phyloP scores from a whole-genome alignment of 352 stramenopile genomes.

The Lagenidium sp. region DNA sequence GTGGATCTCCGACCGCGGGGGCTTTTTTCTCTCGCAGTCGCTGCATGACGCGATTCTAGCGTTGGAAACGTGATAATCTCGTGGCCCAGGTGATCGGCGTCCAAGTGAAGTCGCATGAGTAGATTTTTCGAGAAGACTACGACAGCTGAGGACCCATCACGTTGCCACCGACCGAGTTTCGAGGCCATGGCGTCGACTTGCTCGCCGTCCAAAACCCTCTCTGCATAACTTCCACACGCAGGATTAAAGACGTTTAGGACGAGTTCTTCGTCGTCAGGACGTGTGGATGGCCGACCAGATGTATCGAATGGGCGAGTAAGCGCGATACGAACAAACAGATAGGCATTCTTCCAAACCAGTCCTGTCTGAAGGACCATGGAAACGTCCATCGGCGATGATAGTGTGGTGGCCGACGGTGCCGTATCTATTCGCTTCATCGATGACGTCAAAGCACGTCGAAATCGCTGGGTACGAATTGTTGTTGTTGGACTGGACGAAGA shows the following conservation, averaged over 20 bases:
- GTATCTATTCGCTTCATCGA: too few relatives aligned
- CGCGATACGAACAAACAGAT: constrained; percentile 30
- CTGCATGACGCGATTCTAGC: constrained; percentile 15
- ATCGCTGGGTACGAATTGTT: too few relatives aligned
- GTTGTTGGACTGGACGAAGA: too few relatives aligned
- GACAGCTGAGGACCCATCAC: constrained; percentile 1
- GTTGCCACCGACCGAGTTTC: constrained; percentile 7
- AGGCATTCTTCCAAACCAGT: constrained; percentile 41
- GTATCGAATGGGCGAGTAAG: constrained; percentile 14
- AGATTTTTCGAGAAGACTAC: constrained; percentile 27
- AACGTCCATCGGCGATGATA: too few relatives aligned
- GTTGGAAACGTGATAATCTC: constrained; percentile 45
- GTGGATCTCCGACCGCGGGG: too few relatives aligned
- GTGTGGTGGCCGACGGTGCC: too few relatives aligned
- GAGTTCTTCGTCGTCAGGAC: constrained; percentile 10
- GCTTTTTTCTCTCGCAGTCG: too few relatives aligned
- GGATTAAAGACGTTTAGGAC: constrained; percentile 35
- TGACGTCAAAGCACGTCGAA: too few relatives aligned
- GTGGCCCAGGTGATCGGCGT: constrained; percentile 42
- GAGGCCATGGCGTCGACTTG: constrained; percentile 18
- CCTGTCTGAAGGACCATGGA: constrained; percentile 52
- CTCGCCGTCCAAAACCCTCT: constrained; percentile 6
- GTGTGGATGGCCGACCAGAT: too few relatives aligned
- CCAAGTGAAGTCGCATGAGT: constrained; percentile 30
- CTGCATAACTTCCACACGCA: constrained; percentile 17